Percentiles rank a stretch among this genome's conserved stretches.
Evolutionary conservation across 257 asterid species (phyloP).

Genomic region (Petrea volubilis): DNA sequence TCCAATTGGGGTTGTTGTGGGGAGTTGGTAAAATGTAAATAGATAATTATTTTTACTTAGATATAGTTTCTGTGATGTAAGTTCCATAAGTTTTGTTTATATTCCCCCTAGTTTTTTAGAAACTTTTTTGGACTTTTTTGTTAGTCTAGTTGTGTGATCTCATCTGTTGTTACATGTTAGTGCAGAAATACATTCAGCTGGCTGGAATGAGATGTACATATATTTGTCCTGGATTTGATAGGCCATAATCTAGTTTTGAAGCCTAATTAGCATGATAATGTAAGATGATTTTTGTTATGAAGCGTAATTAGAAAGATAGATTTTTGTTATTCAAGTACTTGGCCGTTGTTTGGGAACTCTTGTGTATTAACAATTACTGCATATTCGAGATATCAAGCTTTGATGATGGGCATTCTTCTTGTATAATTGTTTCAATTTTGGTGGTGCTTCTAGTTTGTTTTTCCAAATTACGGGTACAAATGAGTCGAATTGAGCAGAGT

Average conservation of each 20-base stretch:
- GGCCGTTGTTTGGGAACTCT: no score
- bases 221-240: not conserved
- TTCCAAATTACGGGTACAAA: no score
- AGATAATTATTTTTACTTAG: conserved; percentile 20
- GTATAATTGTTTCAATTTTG: no score
- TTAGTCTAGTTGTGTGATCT: conserved; percentile 27
- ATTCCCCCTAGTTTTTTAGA: conserved; percentile 28
- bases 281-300: not conserved
- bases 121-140: conserved; percentile 13
- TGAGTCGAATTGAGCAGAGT: no score
- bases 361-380: no score
- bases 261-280: not conserved
- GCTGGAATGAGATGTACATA: conserved; percentile 47
- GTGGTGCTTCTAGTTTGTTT: no score
- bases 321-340: not conserved
- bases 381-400: no score
- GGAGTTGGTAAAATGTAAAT: conserved; percentile 40
- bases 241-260: conserved; percentile 4
- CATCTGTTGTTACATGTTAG: conserved; percentile 22
- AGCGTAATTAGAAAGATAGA: not conserved
- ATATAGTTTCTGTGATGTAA: conserved; percentile 33
- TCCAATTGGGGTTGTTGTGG: conserved; percentile 25
- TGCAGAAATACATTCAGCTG: conserved; percentile 26
- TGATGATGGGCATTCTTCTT: no score
- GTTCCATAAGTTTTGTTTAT: conserved; percentile 37